These are phyloP conservation scores for Nevesoporus exiguus DNA, from an alignment of 768 basidiomycete genomes.

Conservation along the genomic window DNA sequence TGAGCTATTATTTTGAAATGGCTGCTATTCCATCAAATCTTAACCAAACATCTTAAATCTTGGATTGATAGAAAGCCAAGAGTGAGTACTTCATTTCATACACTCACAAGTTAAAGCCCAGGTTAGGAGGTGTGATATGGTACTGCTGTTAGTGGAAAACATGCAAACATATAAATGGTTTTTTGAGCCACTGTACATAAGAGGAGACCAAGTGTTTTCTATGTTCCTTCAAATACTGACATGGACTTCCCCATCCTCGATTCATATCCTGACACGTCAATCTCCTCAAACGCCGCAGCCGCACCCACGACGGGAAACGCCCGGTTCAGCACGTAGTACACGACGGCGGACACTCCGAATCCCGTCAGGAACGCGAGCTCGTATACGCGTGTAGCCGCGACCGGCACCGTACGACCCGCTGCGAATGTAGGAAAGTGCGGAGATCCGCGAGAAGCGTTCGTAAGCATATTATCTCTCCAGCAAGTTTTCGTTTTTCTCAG, in stretches of 20 bases:
- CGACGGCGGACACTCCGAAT: conserved; percentile 60
- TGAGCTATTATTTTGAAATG: too few relatives aligned
- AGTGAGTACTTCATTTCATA: too few relatives aligned
- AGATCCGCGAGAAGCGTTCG: background rate
- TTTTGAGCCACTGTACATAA: too few relatives aligned
- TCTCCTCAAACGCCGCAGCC: conserved; percentile 47
- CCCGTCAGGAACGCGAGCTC: conserved; percentile 84
- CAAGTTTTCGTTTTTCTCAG: background rate
- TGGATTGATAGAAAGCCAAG: too few relatives aligned
- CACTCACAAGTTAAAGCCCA: too few relatives aligned
- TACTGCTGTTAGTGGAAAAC: too few relatives aligned
- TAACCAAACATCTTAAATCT: too few relatives aligned
- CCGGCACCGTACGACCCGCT: conserved; percentile 60
- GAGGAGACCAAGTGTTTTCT: too few relatives aligned
- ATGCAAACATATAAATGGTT: too few relatives aligned
- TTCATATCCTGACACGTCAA: conserved; percentile 45
- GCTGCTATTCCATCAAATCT: too few relatives aligned
- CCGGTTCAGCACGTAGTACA: conserved; percentile 59
- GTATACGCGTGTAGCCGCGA: conserved; percentile 70
- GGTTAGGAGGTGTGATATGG: too few relatives aligned
- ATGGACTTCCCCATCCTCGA: background rate
- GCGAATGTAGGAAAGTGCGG: background rate
- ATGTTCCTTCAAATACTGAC: background rate
- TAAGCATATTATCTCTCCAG: too few relatives aligned
- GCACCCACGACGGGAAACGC: conserved; percentile 59